These are phyloP conservation scores for Corymbia calophylla DNA, from an alignment of 441 rosid species.

Conservation along the genomic window DNA sequence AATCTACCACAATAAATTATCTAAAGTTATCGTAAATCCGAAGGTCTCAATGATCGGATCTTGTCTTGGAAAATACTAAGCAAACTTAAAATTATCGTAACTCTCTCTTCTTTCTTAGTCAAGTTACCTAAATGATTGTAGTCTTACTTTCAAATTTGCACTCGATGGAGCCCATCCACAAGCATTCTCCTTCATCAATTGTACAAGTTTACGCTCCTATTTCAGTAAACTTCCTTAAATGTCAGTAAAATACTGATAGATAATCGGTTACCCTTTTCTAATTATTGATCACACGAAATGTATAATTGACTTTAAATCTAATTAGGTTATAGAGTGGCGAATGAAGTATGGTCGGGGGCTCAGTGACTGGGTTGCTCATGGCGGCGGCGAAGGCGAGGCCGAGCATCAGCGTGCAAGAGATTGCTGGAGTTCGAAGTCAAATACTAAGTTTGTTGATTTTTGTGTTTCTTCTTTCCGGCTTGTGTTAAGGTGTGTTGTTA, in stretches of 20 bases:
- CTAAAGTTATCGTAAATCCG: background rate
- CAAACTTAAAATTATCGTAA: background rate
- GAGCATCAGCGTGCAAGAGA: background rate
- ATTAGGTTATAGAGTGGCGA: background rate
- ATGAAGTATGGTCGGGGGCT: background rate
- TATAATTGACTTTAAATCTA: background rate
- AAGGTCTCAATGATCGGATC: background rate
- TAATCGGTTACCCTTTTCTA: background rate
- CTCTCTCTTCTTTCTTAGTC: background rate
- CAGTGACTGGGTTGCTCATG: fast-evolving
- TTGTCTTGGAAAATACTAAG: background rate
- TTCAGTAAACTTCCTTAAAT: background rate
- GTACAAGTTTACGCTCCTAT: background rate
- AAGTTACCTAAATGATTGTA: background rate
- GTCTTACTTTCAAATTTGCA: background rate
- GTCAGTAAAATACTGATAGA: background rate
- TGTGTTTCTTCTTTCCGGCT: background rate
- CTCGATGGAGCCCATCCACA: background rate
- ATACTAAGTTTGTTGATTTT: background rate
- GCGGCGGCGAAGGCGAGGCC: background rate
- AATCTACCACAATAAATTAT: too few species aligned
- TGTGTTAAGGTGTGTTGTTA: background rate
- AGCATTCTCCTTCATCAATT: background rate
- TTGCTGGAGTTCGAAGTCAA: background rate
- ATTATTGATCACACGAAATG: background rate